Conservation (phyloP, 306 rosid genomes). For the Cicer cuneatum region DNA sequence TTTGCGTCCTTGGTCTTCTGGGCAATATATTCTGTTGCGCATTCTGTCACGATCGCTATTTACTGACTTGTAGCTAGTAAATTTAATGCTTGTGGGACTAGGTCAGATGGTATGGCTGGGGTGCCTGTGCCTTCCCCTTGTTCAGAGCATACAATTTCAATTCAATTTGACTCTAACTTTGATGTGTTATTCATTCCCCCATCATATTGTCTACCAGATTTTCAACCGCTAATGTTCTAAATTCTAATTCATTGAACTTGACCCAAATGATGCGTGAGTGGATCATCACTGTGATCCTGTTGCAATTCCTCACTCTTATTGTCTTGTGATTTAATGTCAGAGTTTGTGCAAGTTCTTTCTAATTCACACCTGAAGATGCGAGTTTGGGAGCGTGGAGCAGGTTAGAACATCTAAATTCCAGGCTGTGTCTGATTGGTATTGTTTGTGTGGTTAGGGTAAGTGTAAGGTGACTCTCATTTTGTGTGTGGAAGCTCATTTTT, state of each 20-base stretch:
- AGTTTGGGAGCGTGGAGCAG: conserved; percentile 99
- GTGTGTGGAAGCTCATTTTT: background rate
- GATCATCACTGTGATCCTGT: background rate
- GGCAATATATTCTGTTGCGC: conserved; percentile 11
- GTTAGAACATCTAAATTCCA: conserved; percentile 53
- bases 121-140: conserved; percentile 4
- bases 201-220: background rate
- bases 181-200: background rate
- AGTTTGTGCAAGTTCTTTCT: conserved; percentile 88
- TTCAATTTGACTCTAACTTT: conserved; percentile 17
- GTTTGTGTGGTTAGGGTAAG: conserved; percentile 5
- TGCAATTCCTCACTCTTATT: conserved; percentile 18
- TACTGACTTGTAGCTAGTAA: background rate
- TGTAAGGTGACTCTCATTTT: conserved; percentile 19
- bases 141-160: conserved; percentile 25
- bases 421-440: conserved; percentile 12
- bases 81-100: conserved; percentile 8
- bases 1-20: background rate
- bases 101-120: conserved; percentile 2
- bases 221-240: background rate
- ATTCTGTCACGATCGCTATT: background rate
- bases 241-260: conserved; percentile 19
- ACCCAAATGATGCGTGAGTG: background rate
- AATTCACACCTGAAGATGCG: conserved; percentile 87
- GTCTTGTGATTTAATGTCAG: conserved; percentile 55